Conservation (phyloP, 176 grass and related monocot species). For the Puccinellia tenuiflora region DNA sequence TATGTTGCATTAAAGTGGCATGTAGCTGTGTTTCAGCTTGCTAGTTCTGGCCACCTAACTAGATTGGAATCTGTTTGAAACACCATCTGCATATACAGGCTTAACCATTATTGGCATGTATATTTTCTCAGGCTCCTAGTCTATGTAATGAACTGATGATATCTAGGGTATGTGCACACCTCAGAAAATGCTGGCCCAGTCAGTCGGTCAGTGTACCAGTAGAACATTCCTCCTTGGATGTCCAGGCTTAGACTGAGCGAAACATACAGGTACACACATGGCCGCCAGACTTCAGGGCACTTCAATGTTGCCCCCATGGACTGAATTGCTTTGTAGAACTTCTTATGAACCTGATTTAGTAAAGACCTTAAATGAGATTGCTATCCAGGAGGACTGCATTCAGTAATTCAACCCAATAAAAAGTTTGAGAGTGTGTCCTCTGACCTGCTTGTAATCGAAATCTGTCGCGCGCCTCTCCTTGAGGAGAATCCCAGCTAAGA, state of each 20-base stretch:
- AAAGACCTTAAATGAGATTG: background rate
- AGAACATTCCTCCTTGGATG: slow-evolving; percentile 96
- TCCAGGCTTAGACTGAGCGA: slow-evolving; percentile 69
- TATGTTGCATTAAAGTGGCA: background rate
- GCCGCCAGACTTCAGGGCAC: slow-evolving; percentile 65
- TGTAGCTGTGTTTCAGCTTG: background rate
- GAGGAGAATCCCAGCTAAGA: slow-evolving; percentile 58
- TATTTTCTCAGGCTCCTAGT: background rate
- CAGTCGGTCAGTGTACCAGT: slow-evolving; percentile 66
- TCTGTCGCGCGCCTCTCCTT: slow-evolving; percentile 49
- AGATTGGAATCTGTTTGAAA: background rate
- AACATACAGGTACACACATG: slow-evolving; percentile 67
- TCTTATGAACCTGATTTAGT: slow-evolving; percentile 60
- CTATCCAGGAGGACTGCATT: background rate
- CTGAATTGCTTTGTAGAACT: slow-evolving; percentile 49
- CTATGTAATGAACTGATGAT: background rate
- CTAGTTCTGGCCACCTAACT: background rate
- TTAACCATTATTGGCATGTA: background rate
- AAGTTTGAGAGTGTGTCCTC: background rate
- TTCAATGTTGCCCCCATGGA: slow-evolving; percentile 60
- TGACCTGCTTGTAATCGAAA: slow-evolving; percentile 61
- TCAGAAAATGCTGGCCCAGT: slow-evolving; percentile 70
- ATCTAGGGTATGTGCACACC: slow-evolving; percentile 38
- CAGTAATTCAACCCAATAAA: slow-evolving; percentile 5
- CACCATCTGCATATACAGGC: background rate